Evolutionary conservation across 805 yeast genomes (phyloP), one percentile per base, ranked within the genome.

Genomic region (Lachancea sp.): DNA sequence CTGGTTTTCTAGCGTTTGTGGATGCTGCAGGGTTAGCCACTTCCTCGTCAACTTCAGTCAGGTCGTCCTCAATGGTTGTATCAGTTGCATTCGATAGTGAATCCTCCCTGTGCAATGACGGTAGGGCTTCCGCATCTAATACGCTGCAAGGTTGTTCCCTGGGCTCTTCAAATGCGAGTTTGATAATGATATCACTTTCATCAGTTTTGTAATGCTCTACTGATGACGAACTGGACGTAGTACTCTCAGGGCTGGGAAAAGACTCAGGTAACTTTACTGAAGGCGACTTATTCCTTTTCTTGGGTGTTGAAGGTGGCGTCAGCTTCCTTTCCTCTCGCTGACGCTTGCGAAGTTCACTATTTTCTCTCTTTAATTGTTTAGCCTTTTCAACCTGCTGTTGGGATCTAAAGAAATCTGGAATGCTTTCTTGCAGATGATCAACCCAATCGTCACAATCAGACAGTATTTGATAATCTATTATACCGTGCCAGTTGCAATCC

Each of bases 381-480:
- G 56, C 19, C 41, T 53, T 56, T 23, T 60, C 60, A 3, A 63
- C 35, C 33, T 62, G 61, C 30, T 53, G 51, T 58, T 79, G 85
- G 3, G 73, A 69, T 55, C 71, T 67, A 66, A 83, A 83, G 50
- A 81, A 67, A 44, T 71, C 74, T 2, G 92, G 88, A 5, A 78
- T 61, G 30, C 75, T 71, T 4, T 45, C 41, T 47, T 73, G 71
- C 26, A 85, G 60, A 32, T 70, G 68, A 12, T 65, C 61, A 19
- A 88, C 82, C 78, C 94, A 90, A 18, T 69, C 69, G 61, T 90
- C 97, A 57, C 96, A 85, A 55, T 87, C 96, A 38, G 78, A 65
- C 38, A 75, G 62, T 3, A 90, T 72, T 54, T 88, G 95, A 61
- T 79, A 84, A 62, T 90, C 97, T 38, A 89, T 76, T 8, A 74